Evolutionary conservation across 2,329 filamentous ascomycete species (phyloP).

Genomic region (Pseudogymnoascus sp.): DNA sequence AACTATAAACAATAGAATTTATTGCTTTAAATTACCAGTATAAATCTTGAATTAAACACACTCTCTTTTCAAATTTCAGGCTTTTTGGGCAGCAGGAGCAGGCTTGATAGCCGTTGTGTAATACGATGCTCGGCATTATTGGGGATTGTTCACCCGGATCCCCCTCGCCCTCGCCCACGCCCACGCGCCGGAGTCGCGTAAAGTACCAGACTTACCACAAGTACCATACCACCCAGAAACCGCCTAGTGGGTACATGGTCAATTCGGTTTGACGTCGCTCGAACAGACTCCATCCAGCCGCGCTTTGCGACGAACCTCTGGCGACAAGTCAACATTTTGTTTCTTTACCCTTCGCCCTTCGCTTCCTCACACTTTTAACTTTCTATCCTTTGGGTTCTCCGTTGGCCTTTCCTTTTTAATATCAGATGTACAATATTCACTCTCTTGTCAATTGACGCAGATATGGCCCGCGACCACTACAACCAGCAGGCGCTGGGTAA

Average conservation of each 20-base stretch:
- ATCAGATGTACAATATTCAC: conserved; percentile 6
- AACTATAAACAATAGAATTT: no score
- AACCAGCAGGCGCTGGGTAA: conserved; percentile 60
- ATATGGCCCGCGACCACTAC: conserved; percentile 41
- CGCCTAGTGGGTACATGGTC: background rate
- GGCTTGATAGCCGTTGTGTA: no score
- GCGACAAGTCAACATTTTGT: background rate
- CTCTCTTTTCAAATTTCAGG: no score
- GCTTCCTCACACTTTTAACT: background rate
- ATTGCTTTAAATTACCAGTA: background rate
- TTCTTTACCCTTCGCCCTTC: background rate
- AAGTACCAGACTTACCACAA: background rate
- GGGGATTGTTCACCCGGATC: background rate
- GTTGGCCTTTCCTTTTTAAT: background rate
- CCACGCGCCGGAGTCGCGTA: background rate
- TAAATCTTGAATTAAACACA: no score
- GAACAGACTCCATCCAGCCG: background rate
- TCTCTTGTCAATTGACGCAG: conserved; percentile 9
- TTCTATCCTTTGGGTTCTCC: background rate
- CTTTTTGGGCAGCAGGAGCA: no score
- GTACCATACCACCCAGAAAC: background rate
- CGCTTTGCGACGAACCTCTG: conserved; percentile 3
- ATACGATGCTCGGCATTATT: background rate
- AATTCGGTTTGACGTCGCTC: background rate
- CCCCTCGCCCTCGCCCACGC: background rate